Conservation (phyloP, 2,329 filamentous ascomycete species). For the Nakataea oryzae region DNA sequence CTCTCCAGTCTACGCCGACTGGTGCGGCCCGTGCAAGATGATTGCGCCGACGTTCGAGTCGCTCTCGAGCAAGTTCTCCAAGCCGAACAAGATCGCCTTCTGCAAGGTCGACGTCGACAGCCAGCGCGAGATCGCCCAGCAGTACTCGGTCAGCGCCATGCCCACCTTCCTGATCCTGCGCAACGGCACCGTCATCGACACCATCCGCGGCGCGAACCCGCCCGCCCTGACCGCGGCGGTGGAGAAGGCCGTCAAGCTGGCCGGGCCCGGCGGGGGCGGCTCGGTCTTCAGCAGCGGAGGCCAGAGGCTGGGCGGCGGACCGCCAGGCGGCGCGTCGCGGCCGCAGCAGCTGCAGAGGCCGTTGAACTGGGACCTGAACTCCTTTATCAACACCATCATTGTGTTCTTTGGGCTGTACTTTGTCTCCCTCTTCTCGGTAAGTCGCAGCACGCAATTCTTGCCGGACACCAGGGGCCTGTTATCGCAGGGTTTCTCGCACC, state of each 20-base stretch:
- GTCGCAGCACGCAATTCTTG: constrained; percentile 14
- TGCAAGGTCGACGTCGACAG: constrained; percentile 85
- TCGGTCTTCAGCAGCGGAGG: constrained; percentile 44
- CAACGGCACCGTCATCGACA: constrained; percentile 60
- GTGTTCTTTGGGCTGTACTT: constrained; percentile 52
- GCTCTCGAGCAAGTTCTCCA: constrained; percentile 68
- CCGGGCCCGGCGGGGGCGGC: constrained; percentile 27
- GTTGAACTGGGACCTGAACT: constrained; percentile 23
- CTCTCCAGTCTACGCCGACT: constrained; percentile 79
- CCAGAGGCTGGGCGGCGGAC: constrained; percentile 39
- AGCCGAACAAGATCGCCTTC: constrained; percentile 77
- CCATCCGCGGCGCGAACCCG: constrained; percentile 73
- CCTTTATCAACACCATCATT: constrained; percentile 37
- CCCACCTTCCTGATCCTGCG: constrained; percentile 92
- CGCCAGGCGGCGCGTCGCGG: constrained; percentile 7
- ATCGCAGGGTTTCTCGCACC: neutral
- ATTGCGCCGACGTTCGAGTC: constrained; percentile 85
- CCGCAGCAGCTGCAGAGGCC: constrained; percentile 10
- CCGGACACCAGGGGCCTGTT: neutral
- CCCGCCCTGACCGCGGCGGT: constrained; percentile 67
- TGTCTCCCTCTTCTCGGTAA: constrained; percentile 48
- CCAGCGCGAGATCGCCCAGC: constrained; percentile 65
- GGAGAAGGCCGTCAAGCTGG: constrained; percentile 54
- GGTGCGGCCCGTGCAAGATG: constrained; percentile 88
- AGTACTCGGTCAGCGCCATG: constrained; percentile 76